Conservation (phyloP, 2,329 filamentous ascomycete species). For the Cylindrodendrum hubeiense region DNA sequence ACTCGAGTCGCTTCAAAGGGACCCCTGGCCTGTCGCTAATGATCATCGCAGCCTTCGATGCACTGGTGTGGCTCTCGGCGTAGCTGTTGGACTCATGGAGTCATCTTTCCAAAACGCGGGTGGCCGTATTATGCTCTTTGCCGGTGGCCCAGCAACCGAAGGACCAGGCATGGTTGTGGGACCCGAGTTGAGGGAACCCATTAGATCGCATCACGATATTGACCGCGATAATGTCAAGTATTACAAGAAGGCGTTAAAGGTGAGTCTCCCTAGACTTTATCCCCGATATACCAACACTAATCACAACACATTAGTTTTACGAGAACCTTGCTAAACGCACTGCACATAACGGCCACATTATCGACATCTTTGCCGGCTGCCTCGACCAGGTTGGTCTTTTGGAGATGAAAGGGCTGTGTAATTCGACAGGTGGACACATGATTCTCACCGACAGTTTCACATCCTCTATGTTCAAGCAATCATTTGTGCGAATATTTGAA, state of each 20-base stretch:
- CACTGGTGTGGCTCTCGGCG: constrained; percentile 95
- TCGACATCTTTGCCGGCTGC: constrained; percentile 98
- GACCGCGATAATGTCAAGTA: constrained; percentile 99
- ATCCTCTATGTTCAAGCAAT: constrained; percentile 99
- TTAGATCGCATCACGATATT: constrained; percentile 98
- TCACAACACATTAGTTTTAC: constrained; percentile 76
- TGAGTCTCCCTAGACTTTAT: constrained; percentile 50
- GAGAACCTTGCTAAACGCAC: constrained; percentile 93
- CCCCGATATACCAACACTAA: constrained; percentile 42
- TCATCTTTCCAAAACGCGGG: constrained; percentile 96
- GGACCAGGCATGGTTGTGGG: constrained; percentile 97
- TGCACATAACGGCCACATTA: constrained; percentile 95
- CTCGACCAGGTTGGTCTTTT: constrained; percentile 96
- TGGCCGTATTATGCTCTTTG: constrained; percentile 96
- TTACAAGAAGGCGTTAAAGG: constrained; percentile 98
- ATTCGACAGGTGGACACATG: constrained; percentile 97
- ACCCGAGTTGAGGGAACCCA: constrained; percentile 94
- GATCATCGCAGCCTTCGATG: constrained; percentile 92
- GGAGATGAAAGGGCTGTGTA: constrained; percentile 98
- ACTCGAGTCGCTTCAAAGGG: constrained; percentile 93
- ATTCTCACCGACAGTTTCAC: constrained; percentile 98
- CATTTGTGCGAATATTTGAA: constrained; percentile 96
- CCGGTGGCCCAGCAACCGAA: constrained; percentile 93
- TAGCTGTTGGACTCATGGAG: constrained; percentile 92
- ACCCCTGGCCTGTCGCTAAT: constrained; percentile 96